A percentile compares a stretch with the other conserved stretches of the same genome.
Conservation (phyloP, 306 rosid species). For the Citrullus mucosospermus region DNA sequence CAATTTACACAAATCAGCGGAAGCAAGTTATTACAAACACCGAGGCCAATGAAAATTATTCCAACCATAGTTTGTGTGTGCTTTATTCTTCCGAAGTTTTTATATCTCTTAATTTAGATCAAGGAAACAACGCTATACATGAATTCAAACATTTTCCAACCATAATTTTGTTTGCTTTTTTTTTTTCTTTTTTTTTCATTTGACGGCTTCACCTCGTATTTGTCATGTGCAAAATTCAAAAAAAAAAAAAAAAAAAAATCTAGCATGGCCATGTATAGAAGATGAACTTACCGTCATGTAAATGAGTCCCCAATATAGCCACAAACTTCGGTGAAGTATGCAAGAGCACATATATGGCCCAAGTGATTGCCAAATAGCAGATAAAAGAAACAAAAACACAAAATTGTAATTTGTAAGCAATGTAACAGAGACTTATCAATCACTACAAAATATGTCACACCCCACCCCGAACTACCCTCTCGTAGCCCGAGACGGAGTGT, state of each 20-base stretch:
- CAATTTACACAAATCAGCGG: no score
- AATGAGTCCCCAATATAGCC: conserved; percentile 71
- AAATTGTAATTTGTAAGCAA: background rate
- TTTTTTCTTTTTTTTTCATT: background rate
- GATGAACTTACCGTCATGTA: conserved; percentile 71
- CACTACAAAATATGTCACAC: background rate
- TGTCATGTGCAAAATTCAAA: background rate
- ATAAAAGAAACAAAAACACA: background rate
- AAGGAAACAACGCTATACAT: background rate
- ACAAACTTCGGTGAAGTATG: conserved; percentile 83
- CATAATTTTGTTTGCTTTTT: background rate
- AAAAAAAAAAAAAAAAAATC: background rate
- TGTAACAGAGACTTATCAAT: background rate
- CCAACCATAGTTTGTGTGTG: background rate
- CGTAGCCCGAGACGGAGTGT: no score
- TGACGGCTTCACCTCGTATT: background rate
- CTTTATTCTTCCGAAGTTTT: background rate
- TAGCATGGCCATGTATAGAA: background rate
- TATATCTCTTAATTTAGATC: background rate
- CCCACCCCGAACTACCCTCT: no score
- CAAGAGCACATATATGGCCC: conserved; percentile 83
- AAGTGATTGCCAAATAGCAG: conserved; percentile 40
- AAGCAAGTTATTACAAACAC: background rate
- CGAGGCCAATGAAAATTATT: background rate
- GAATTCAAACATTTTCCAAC: background rate